A percentile compares a stretch with the other conserved stretches of the same genome.
These are phyloP conservation scores for Psilocybe cyanescens DNA, from an alignment of 768 basidiomycete genomes.

Conservation along the genomic window DNA sequence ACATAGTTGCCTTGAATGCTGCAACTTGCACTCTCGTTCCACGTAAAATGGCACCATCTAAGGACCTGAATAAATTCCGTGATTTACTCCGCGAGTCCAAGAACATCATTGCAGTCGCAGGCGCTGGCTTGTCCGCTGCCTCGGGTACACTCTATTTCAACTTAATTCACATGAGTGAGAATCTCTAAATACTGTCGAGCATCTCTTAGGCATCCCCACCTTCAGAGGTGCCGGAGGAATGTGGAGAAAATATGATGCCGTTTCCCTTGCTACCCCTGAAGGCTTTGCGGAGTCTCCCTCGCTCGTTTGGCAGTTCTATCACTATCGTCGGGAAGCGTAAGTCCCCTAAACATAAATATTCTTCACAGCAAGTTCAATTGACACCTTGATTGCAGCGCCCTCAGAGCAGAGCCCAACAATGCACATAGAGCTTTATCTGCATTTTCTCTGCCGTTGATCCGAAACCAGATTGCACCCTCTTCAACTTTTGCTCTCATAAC, in stretches of 20 bases:
- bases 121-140: conserved; percentile 68
- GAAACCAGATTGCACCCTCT: conserved; percentile 41
- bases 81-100: conserved; percentile 30
- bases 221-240: conserved; percentile 56
- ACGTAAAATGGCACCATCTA: conserved; percentile 27
- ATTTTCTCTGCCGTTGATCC: conserved; percentile 42
- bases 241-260: conserved; percentile 55
- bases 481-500: conserved; percentile 56
- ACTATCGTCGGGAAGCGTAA: conserved; percentile 58
- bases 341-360: conserved; percentile 14
- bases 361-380: conserved; percentile 6
- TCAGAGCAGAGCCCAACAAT: conserved; percentile 52
- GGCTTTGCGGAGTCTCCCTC: conserved; percentile 53
- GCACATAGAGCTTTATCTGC: conserved; percentile 57
- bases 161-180: conserved; percentile 19
- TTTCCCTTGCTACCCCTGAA: conserved; percentile 54
- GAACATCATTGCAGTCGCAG: conserved; percentile 44
- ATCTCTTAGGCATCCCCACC: conserved; percentile 43
- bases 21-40: not conserved
- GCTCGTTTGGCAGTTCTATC: conserved; percentile 68
- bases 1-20: not conserved
- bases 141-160: conserved; percentile 44
- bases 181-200: conserved; percentile 3
- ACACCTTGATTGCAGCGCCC: conserved; percentile 40
- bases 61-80: conserved; percentile 34